Base-by-base conservation (phyloP, 805 yeast species). In the Saccharomycopsis schoenii region DNA sequence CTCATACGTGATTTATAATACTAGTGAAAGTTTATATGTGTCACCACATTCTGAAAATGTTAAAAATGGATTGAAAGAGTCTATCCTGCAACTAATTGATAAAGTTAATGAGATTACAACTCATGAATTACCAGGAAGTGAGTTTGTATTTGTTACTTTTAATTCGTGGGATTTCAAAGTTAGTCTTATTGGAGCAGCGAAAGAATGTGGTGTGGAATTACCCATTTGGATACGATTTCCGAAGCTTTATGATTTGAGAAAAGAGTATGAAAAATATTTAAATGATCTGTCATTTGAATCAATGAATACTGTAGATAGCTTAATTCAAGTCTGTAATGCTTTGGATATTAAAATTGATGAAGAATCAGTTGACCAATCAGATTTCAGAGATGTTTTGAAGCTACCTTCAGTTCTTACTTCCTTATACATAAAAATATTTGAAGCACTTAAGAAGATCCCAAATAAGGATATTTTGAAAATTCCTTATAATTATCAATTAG, bases 211-310 rank as follows among this genome's bases (percentile, higher is more conserved):
- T 11, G 84, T 87, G 61, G 80, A 77, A 4, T 77, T 91, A 60
- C 97, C 97, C 0, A 77, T 81, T 4, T 89, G 86, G 69, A 73
- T 92, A 62, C 89, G 85, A 70, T 85, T 85, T 65, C 88, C 97
- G 2, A 77, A 84, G 54, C 79, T 86, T 25, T 90, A 89, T 72
- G 96, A 89, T 71, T 73, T 91, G 64, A 80, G 81, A 69, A 81
- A 80, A 63, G 97, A 92, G 71, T 89, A 80, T 71, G 70, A 79
- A 51, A 85, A 83, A 66, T 87, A 79, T 63, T 86, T 89, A 12
- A 84, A 81, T 51, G 71, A 74, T 19, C 68, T 67, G 14, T 71
- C 70, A 29, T 69, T 67, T 55, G 55, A 47, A 41, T 68, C 71
- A 4, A 70, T 74, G n/a, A 25, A 58, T 56, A 47, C 19, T 5